Base-by-base conservation (phyloP, 108 stramenopile genomes). In the Nannochloropsis salina region DNA sequence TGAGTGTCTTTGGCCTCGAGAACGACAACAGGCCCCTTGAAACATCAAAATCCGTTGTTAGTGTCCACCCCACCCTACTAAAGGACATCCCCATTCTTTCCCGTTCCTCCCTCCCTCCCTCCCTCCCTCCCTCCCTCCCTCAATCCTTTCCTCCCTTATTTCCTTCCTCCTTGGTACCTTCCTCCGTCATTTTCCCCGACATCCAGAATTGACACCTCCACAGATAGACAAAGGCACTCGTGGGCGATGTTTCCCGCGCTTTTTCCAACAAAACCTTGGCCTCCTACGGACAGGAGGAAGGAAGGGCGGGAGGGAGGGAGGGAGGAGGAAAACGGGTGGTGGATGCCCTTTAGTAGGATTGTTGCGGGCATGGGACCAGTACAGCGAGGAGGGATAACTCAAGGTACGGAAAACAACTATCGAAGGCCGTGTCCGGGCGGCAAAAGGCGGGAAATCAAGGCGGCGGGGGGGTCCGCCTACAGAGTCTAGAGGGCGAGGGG, bases 121-220 rank as follows among this genome's bases (percentile, higher is more conserved):
- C 47, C 47, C 47, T 51, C 47, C 47, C 47, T 51, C 47, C 47
- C 47, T 51, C 47, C 47, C 47, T 51, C 47, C 47, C 47, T 51
- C 47, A 9, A 9, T 9, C 47, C 47, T 51, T 51, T 12, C 47
- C 47, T 51, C 47, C 47, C 47, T 51, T 12, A 9, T 12, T 51
- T 12, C 47, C 47, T 51, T 12, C 12, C 47, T 51, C 47, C 47
- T 12, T 51, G 10, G 9, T 12, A 51, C 47, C 47, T 51, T 51
- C 47, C 47, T 51, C 47, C 47, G 47, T 51, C 47, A 51, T 51
- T 12, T 51, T 51, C 47, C 47, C 47, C 10, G 10, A 51, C 47
- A 51, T 51, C 47, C 47, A 51, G 10, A 51, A 12, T 12, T 51
- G 47, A 51, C 47, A 51, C 47, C 47, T 9, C 47, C 47, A 51